Conservation (phyloP, 371 early-diverging fungal genomes). For the Mucor mucedo region DNA sequence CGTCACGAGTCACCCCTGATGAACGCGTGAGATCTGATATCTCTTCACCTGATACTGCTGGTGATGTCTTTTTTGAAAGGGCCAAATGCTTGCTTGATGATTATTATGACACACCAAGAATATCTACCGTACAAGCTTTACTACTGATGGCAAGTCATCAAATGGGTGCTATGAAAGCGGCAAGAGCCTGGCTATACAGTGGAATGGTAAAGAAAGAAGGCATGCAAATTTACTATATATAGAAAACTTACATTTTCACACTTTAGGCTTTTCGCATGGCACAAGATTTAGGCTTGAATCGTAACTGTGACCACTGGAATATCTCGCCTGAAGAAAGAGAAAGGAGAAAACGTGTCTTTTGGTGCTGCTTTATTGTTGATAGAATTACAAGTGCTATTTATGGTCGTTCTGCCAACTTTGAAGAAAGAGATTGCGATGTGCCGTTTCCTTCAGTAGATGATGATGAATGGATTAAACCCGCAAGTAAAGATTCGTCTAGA, state of each 20-base stretch:
- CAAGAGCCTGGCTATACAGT: slow-evolving; percentile 54
- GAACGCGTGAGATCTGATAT: slow-evolving; percentile 44
- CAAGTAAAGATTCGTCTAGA: slow-evolving; percentile 16
- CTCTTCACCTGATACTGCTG: slow-evolving; percentile 45
- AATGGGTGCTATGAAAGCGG: slow-evolving; percentile 55
- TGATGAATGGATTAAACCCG: slow-evolving; percentile 30
- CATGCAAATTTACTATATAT: neutral
- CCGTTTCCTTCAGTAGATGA: slow-evolving; percentile 54
- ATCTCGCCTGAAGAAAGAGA: slow-evolving; percentile 50
- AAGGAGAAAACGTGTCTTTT: slow-evolving; percentile 52
- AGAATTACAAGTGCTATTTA: slow-evolving; percentile 46
- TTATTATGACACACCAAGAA: slow-evolving; percentile 59
- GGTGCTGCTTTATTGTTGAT: slow-evolving; percentile 58
- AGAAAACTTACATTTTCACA: neutral
- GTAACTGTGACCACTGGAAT: slow-evolving; percentile 53
- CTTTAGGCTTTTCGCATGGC: slow-evolving; percentile 53
- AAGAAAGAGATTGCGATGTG: slow-evolving; percentile 55
- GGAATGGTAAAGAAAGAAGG: slow-evolving; percentile 34
- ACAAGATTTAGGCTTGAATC: slow-evolving; percentile 50
- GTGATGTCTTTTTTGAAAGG: slow-evolving; percentile 52
- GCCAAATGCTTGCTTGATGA: slow-evolving; percentile 55
- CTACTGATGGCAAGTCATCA: slow-evolving; percentile 58
- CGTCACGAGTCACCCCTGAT: slow-evolving; percentile 49
- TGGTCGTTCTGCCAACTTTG: slow-evolving; percentile 48
- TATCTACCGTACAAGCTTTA: slow-evolving; percentile 65